Base-by-base conservation (phyloP, 176 grass and related monocot species). In the Dactylis glomerata region DNA sequence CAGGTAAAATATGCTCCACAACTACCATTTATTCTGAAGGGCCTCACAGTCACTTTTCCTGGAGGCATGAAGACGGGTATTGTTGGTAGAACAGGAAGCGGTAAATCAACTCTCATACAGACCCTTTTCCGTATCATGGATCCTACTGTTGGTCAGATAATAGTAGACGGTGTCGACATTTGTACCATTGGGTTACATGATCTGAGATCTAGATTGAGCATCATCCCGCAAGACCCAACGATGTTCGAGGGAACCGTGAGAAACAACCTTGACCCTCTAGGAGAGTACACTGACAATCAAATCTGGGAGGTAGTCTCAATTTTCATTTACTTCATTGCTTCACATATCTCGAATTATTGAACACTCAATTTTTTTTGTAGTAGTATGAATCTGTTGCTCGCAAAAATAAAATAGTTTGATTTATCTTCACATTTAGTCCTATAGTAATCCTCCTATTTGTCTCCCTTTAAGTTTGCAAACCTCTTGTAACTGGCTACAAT, bases 51-150 rank as follows among this genome's bases (percentile, higher is more conserved):
- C 62, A 92, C 63, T 36, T 90, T 97, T 58, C 81, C 69, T 33
- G 92, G 94, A 61, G 92, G 92, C 23, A 87, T 79, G 81, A 97
- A 97, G 78, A 94, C 92, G 1, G 92, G 94, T 44, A 83, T 97
- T 46, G 94, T 97, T 45, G 94, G 94, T 59, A 89, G 94, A 68
- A 97, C 94, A 49, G 92, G 94, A 58, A 94, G 92, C 56, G 94
- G 94, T 50, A 97, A 97, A 83, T 94, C 94, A 32, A 96, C 94
- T 15, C 81, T 96, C 81, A 96, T 96, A 75, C 94, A 96, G 80
- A 74, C 89, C 54, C 83, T 97, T 23, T 97, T 97, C 66, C 85
- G 94, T 10, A 90, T 97, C 14, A 86, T 97, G 16, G 94, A 94
- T 61, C 94, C 92, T 52, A 84, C 88, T 15, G 59, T 76, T 8